Evolutionary conservation across 2,329 filamentous ascomycete species (phyloP).

Genomic region (Fusarium fujikuroi): DNA sequence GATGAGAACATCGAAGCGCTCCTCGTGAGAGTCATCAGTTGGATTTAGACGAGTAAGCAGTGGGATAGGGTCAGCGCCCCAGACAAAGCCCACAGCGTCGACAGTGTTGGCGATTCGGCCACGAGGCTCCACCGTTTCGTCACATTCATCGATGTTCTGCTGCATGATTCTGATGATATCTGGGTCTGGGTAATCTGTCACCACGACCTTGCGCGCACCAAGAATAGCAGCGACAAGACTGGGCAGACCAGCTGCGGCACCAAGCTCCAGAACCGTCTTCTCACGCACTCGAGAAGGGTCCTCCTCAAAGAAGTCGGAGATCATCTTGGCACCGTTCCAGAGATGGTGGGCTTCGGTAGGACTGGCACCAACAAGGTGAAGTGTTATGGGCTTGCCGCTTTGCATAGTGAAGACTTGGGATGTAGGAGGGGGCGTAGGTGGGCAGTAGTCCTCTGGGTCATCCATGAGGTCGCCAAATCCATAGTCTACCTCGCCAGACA

Average conservation of each 20-base stretch:
- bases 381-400: constrained; percentile 71
- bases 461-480: constrained; percentile 71
- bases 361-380: constrained; percentile 87
- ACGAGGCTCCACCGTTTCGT: constrained; percentile 48
- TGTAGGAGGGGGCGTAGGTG: constrained; percentile 79
- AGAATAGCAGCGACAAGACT: constrained; percentile 80
- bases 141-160: constrained; percentile 75
- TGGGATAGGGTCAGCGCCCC: constrained; percentile 74
- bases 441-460: constrained; percentile 84
- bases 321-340: constrained; percentile 88
- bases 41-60: constrained; percentile 68
- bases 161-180: constrained; percentile 85
- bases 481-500: constrained; percentile 52
- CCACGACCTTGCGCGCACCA: constrained; percentile 76
- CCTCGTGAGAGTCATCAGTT: constrained; percentile 24
- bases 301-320: constrained; percentile 81
- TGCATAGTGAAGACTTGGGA: constrained; percentile 76
- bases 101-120: constrained; percentile 53
- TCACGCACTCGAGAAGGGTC: constrained; percentile 70
- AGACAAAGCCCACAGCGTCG: constrained; percentile 79
- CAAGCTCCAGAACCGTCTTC: constrained; percentile 85
- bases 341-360: constrained; percentile 90
- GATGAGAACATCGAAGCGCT: constrained; percentile 81
- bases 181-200: constrained; percentile 89
- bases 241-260: constrained; percentile 87